Percentiles rank a stretch among this genome's conserved stretches.
Conservation (phyloP, 495 filamentous ascomycete species). For the Daldinia bambusicola region DNA sequence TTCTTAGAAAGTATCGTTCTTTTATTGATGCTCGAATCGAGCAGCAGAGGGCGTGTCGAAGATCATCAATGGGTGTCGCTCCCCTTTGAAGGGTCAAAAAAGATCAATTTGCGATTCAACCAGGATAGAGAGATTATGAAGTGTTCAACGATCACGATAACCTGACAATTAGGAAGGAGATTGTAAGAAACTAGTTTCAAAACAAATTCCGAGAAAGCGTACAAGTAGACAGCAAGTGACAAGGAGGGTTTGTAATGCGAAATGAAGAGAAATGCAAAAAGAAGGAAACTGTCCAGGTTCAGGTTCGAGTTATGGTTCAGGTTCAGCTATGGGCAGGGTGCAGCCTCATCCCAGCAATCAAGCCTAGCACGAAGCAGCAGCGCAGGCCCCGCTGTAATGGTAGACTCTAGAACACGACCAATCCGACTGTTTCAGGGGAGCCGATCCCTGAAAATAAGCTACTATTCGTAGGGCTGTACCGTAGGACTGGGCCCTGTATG, state of each 20-base stretch:
- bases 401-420: constrained; percentile 35
- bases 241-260: constrained; percentile 28
- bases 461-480: constrained; percentile 46
- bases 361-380: constrained; percentile 20
- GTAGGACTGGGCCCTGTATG: constrained; percentile 41
- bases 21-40: constrained; percentile 20
- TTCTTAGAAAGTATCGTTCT: constrained; percentile 2
- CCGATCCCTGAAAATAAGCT: constrained; percentile 39
- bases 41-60: constrained; percentile 21
- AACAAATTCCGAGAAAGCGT: background rate
- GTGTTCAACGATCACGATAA: background rate
- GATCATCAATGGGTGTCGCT: constrained; percentile 21
- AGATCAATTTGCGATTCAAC: background rate
- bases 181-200: constrained; percentile 11
- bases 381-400: constrained; percentile 19
- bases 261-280: constrained; percentile 41
- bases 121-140: background rate
- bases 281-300: constrained; percentile 22
- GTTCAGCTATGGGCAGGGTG: constrained; percentile 38
- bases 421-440: constrained; percentile 40
- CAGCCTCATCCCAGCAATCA: constrained; percentile 39
- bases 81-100: constrained; percentile 12
- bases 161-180: background rate
- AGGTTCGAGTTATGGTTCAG: constrained; percentile 13
- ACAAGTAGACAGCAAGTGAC: constrained; percentile 7